Evolutionary conservation across 78 protist genomes (phyloP).

Genomic region (Isochrysis galbana): DNA sequence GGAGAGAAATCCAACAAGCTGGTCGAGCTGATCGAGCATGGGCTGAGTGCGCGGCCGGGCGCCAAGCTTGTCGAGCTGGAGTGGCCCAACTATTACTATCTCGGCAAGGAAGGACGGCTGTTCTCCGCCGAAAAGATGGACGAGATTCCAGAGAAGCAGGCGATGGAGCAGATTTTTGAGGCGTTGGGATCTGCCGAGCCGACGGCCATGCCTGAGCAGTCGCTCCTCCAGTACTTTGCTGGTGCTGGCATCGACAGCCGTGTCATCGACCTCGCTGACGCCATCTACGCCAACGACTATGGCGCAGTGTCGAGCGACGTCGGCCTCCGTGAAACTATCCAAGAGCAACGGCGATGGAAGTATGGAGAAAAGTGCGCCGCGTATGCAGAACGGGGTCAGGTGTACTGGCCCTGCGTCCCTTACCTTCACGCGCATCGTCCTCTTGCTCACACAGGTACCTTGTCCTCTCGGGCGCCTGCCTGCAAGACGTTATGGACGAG

Average conservation of each 20-base stretch:
- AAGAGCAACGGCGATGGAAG: not conserved
- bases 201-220: not conserved
- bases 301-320: not conserved
- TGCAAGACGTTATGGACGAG: not conserved
- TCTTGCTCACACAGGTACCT: no score
- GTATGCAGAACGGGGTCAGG: no score
- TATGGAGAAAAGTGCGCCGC: conserved; percentile 12
- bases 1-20: not conserved
- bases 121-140: not conserved
- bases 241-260: not conserved
- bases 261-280: conserved; percentile 19
- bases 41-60: not conserved
- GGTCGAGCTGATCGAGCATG: not conserved
- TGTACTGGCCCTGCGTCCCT: no score
- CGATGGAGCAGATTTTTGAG: not conserved
- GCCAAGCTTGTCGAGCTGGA: not conserved
- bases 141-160: not conserved
- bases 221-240: not conserved
- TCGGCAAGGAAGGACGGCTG: not conserved
- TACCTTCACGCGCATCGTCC: no score
- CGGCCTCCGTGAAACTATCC: not conserved
- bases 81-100: conserved; percentile 12
- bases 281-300: conserved; percentile 20
- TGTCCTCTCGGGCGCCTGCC: not conserved
- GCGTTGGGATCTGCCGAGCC: not conserved